Base-by-base conservation (phyloP, 352 stramenopile species). In the Phytophthora aleatoria region DNA sequence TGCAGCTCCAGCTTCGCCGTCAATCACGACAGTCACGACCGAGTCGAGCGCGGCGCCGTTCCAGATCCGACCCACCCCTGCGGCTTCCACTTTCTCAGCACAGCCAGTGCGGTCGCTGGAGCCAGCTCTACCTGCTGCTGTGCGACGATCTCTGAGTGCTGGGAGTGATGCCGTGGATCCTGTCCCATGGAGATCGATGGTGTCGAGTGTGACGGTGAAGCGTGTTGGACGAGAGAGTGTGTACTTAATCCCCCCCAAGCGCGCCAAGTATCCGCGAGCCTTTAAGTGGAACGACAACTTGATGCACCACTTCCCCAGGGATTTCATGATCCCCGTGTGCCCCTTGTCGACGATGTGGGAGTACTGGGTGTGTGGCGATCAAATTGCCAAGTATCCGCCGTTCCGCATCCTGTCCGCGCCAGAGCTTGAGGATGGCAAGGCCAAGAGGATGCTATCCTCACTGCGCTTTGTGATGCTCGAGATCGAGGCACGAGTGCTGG, bases 381-480 rank as follows among this genome's bases (percentile, higher is more conserved):
- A 43, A 2, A 39, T 13, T 9, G 39, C 38, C n/a, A 69, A 64
- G 47, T 60, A 74, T 28, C 50, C 66, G 16, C 66, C 56, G 5
- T 70, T 63, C 27, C 50, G 66, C 33, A 74, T 74, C 31, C 31
- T 67, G 42, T 35, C 30, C 1, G 51, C 55, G 12, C 16, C 48
- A 20, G 61, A 67, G 31, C 50, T 74, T 5, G 50, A 67, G 15
- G 39, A 52, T n/a, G n/a, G 0, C 28, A 67, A 41, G 33, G 45
- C 7, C 4, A 66, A 50, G 39, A 52, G 44, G 15, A 50, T 16
- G 39, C 36, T 67, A 11, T 61, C 66, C 8, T 51, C 36, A 15
- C 45, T 74, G 44, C 61, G 61, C 50, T 74, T 67, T 48, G 55
- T 67, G 49, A 70, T 74, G 61, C 43, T 67, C 15, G 56, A 69